phyloP scores from a whole-genome alignment of 345 rosid species.

The Pistacia integerrima region DNA sequence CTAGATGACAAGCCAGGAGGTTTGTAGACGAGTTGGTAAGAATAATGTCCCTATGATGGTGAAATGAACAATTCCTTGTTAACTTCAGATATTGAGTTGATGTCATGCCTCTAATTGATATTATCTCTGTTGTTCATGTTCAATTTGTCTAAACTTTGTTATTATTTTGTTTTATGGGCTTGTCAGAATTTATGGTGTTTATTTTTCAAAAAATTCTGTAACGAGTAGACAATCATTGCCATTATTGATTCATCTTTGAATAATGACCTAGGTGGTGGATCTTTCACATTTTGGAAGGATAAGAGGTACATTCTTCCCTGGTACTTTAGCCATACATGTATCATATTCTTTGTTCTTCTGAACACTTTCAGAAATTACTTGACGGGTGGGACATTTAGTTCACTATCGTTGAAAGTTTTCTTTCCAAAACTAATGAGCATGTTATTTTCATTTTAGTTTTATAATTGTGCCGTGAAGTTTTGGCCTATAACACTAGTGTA shows the following conservation, averaged over 20 bases:
- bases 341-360: background rate
- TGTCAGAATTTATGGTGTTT: background rate
- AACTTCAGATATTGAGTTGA: background rate
- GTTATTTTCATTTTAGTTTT: background rate
- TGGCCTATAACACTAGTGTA: background rate
- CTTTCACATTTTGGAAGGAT: slow-evolving; percentile 89
- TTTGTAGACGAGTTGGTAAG: background rate
- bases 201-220: background rate
- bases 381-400: background rate
- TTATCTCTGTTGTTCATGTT: background rate
- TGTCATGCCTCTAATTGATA: background rate
- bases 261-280: slow-evolving; percentile 60
- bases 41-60: background rate
- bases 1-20: background rate
- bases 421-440: background rate
- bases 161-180: background rate
- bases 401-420: background rate
- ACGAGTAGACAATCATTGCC: background rate
- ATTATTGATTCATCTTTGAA: background rate
- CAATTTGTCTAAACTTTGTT: background rate
- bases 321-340: background rate
- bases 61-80: background rate
- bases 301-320: slow-evolving; percentile 52
- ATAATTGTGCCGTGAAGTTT: background rate
- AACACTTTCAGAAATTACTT: background rate